phyloP scores from a whole-genome alignment of 2,329 filamentous ascomycete genomes.

The Onygenales sp. region DNA sequence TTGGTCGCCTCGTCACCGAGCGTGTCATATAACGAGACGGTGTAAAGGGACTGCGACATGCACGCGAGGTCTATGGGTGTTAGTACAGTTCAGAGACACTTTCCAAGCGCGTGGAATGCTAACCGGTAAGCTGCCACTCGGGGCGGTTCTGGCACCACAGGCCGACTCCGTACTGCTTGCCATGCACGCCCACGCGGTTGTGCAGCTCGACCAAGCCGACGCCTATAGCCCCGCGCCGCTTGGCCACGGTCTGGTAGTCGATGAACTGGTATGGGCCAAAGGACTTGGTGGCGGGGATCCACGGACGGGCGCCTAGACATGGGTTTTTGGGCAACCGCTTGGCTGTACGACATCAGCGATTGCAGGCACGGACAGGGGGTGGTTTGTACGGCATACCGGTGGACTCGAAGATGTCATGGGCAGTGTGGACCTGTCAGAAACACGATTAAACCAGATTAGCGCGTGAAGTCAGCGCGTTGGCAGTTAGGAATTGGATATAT shows the following conservation, averaged over 20 bases:
- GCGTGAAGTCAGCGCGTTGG: background rate
- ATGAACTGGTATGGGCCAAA: constrained; percentile 76
- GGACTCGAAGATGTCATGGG: constrained; percentile 72
- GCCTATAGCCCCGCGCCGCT: constrained; percentile 73
- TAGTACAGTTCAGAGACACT: background rate
- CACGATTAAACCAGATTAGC: background rate
- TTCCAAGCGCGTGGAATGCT: constrained; percentile 12
- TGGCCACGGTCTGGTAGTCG: constrained; percentile 68
- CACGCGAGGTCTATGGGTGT: constrained; percentile 61
- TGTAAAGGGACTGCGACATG: constrained; percentile 77
- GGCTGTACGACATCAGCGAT: constrained; percentile 22
- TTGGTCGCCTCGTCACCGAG: constrained; percentile 84
- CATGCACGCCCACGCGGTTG: constrained; percentile 57
- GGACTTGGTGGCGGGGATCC: constrained; percentile 62
- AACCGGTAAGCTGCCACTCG: constrained; percentile 78
- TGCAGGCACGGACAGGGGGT: background rate
- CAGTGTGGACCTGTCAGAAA: constrained; percentile 46
- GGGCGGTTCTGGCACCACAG: constrained; percentile 81
- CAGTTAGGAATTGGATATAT: constrained; percentile 25
- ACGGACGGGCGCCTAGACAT: constrained; percentile 73
- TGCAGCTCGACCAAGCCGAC: constrained; percentile 78
- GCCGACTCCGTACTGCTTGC: constrained; percentile 62
- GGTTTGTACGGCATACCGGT: constrained; percentile 31
- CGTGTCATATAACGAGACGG: constrained; percentile 93
- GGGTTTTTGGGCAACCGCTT: constrained; percentile 55